Conservation (phyloP, 371 early-diverging fungal species). For the Rhizopus delemar region DNA sequence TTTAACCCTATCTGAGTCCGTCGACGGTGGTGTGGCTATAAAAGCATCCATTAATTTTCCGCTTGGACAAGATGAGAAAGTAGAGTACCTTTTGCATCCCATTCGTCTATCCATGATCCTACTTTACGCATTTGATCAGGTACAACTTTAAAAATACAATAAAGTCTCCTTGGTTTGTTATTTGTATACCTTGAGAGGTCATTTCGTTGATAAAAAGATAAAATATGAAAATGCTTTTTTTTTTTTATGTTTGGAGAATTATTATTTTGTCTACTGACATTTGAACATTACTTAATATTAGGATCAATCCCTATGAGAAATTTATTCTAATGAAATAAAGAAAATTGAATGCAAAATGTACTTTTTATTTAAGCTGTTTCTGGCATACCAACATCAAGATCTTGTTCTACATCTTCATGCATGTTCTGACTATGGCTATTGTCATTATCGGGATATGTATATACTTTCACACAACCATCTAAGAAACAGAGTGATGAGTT, state of each 20-base stretch:
- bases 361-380: slow-evolving; percentile 4
- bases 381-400: slow-evolving; percentile 20
- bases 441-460: slow-evolving; percentile 26
- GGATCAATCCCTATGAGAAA: background rate
- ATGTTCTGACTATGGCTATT: background rate
- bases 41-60: slow-evolving; percentile 8
- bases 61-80: too few relatives aligned
- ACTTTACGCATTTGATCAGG: slow-evolving; percentile 36
- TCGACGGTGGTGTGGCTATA: too few relatives aligned
- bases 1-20: background rate
- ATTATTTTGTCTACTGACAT: background rate
- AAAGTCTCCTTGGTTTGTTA: too few relatives aligned
- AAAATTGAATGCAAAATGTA: background rate
- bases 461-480: slow-evolving; percentile 48
- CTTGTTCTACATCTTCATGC: slow-evolving; percentile 12
- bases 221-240: background rate
- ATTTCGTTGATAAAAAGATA: background rate
- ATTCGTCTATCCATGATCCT: slow-evolving; percentile 34
- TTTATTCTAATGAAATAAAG: slow-evolving; percentile 1
- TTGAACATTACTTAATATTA: too few relatives aligned
- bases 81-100: slow-evolving; percentile 19
- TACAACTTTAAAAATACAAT: slow-evolving; percentile 12
- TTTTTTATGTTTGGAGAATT: background rate
- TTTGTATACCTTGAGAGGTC: slow-evolving; percentile 1
- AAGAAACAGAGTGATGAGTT: background rate